Percentiles rank a stretch among this genome's conserved stretches.
Evolutionary conservation across 1,284 basidiomycete genomes (phyloP).

Genomic region (Hypsizygus ulmarius): DNA sequence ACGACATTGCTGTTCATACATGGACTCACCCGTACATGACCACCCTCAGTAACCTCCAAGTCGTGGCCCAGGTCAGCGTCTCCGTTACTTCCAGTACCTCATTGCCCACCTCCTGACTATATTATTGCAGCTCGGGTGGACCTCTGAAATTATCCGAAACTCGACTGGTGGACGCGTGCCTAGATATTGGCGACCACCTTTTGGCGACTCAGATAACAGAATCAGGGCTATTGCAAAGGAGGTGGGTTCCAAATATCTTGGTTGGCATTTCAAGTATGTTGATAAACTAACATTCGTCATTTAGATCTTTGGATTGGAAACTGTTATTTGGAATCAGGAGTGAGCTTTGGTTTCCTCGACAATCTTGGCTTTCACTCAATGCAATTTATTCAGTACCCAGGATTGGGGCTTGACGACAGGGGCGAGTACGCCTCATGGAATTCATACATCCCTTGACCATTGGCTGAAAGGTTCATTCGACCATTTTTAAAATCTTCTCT

Average conservation of each 20-base stretch:
- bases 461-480: slow-evolving; percentile 52
- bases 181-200: slow-evolving; percentile 76
- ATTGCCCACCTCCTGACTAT: slow-evolving; percentile 4
- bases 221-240: slow-evolving; percentile 72
- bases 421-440: slow-evolving; percentile 41
- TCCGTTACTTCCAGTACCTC: background rate
- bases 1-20: slow-evolving; percentile 78
- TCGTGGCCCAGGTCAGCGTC: slow-evolving; percentile 59
- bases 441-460: slow-evolving; percentile 46
- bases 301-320: slow-evolving; percentile 63
- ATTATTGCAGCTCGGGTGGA: slow-evolving; percentile 64
- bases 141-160: slow-evolving; percentile 79
- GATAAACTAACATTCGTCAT: slow-evolving; percentile 1
- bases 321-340: slow-evolving; percentile 83
- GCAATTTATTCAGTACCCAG: slow-evolving; percentile 44
- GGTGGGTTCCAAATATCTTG: slow-evolving; percentile 19
- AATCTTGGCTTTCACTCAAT: background rate
- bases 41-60: slow-evolving; percentile 62
- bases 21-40: slow-evolving; percentile 84
- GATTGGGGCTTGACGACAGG: slow-evolving; percentile 61
- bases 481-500: background rate
- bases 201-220: slow-evolving; percentile 73
- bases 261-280: background rate
- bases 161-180: slow-evolving; percentile 74
- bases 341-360: slow-evolving; percentile 31